phyloP scores from a whole-genome alignment of 495 filamentous ascomycete species.

The Penicillium robsamsonii region DNA sequence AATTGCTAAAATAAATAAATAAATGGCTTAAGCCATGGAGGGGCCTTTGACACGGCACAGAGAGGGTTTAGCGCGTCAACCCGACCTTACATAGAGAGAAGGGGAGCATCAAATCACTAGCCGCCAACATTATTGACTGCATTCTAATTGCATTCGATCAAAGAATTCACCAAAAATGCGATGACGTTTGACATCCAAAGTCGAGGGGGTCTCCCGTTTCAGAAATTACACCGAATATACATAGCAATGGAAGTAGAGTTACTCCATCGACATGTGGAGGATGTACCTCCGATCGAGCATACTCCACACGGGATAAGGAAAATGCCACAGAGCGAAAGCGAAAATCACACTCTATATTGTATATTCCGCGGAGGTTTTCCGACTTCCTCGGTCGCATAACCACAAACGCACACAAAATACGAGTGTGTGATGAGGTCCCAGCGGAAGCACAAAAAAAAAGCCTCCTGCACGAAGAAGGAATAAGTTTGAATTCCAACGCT shows the following conservation, averaged over 20 bases:
- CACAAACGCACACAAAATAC: background rate
- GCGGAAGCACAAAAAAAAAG: background rate
- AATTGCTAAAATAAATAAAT: conserved; percentile 5
- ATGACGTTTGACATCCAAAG: conserved; percentile 27
- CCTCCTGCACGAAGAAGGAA: conserved; percentile 10
- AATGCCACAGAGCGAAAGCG: background rate
- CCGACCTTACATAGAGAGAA: conserved; percentile 22
- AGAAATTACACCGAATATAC: background rate
- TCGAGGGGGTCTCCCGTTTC: background rate
- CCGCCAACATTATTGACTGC: conserved; percentile 28
- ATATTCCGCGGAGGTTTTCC: no score
- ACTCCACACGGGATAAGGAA: conserved; percentile 7
- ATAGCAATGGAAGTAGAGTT: background rate
- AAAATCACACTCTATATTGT: background rate
- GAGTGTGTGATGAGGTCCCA: background rate
- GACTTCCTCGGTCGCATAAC: background rate
- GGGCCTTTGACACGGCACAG: conserved; percentile 29
- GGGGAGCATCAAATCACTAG: conserved; percentile 23
- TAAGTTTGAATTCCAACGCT: conserved; percentile 5
- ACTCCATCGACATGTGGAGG: conserved; percentile 7
- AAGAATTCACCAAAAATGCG: conserved; percentile 20
- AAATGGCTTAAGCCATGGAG: conserved; percentile 17
- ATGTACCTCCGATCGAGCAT: conserved; percentile 2
- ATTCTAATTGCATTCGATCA: conserved; percentile 18
- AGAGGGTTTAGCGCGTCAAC: conserved; percentile 24